Evolutionary conservation across 2,329 filamentous ascomycete genomes (phyloP).

Genomic region (Colletotrichum noveboracense): DNA sequence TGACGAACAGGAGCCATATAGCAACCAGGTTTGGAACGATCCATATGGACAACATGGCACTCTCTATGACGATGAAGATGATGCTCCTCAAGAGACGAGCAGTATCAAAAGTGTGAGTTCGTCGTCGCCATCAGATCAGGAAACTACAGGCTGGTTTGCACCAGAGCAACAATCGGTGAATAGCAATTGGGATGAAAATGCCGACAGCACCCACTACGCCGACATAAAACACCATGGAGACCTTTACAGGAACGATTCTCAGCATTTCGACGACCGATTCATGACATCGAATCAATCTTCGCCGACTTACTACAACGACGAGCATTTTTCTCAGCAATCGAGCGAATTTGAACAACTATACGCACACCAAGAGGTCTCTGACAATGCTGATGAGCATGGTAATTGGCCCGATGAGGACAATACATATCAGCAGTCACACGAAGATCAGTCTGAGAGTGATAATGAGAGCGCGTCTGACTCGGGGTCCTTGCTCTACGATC

Average conservation of each 20-base stretch:
- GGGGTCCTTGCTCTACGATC: neutral
- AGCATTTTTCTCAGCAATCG: no score
- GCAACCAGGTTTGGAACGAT: neutral
- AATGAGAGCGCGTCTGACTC: accelerated
- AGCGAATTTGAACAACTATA: neutral
- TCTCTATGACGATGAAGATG: neutral
- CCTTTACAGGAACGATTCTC: neutral
- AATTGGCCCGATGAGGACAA: neutral
- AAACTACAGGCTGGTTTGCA: neutral
- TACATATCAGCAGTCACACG: neutral
- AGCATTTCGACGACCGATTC: neutral
- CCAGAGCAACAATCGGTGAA: no score
- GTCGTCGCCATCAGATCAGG: neutral
- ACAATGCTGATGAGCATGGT: accelerated
- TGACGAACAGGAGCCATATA: neutral
- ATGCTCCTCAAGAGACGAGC: neutral
- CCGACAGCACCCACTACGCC: neutral
- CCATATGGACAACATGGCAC: accelerated
- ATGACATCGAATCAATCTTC: neutral
- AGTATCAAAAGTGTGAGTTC: neutral
- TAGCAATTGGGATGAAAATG: neutral
- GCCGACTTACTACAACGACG: neutral
- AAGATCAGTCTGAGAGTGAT: neutral
- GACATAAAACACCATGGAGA: neutral
- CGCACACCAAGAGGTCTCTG: neutral